Base-by-base conservation (phyloP, 805 yeast genomes). In the Saturnispora besseyi region DNA sequence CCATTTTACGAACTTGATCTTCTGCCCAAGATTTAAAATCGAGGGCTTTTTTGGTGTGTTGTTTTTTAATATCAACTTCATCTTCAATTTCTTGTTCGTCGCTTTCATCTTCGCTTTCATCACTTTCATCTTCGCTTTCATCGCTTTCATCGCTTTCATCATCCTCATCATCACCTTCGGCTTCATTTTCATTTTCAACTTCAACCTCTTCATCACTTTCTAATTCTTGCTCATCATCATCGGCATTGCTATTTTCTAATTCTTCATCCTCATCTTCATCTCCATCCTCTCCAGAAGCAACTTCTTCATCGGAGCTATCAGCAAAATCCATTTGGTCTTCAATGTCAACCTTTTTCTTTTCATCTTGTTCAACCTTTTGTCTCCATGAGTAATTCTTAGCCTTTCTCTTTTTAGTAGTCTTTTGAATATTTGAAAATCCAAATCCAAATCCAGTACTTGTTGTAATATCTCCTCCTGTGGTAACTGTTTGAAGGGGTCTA, bases 1-100 rank as follows among this genome's bases (percentile, higher is more conserved):
- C 87, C 37, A 80, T 67, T 53, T 76, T 72, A 51, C 83, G 78
- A 4, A 82, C 77, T 59, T 85, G 86, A 33, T 74, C 67, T 56
- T 82, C 86, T 0, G 96, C 96, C 98, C 99, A 93, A 18, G 77
- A 77, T 65, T 86, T 87, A 72, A 93, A 93, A 15, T 80, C 76
- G 34, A 73, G 71, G 1, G 87, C 91, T 42, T 67, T 69, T 30
- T 72, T 62, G 38, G 67, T 62, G 54, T 73, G 81, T 34, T 70
- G 67, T 38, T 75, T 75, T 58, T 70, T 76, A 31, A 62, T 54
- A 30, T 60, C 57, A 15, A 57, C 54, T 1, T 62, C 68, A 3
- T 58, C 64, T 5, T 66, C 67, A 3, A 60, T 65, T 5, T 62
- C 66, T 12, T 51, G 53, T n/a, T 50, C 55, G 1, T 62, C 69